A percentile compares a stretch with the other conserved stretches of the same genome.
These are phyloP conservation scores for Ambrosia hybrid DNA, from an alignment of 140 eudicot genomes.

Conservation along the genomic window DNA sequence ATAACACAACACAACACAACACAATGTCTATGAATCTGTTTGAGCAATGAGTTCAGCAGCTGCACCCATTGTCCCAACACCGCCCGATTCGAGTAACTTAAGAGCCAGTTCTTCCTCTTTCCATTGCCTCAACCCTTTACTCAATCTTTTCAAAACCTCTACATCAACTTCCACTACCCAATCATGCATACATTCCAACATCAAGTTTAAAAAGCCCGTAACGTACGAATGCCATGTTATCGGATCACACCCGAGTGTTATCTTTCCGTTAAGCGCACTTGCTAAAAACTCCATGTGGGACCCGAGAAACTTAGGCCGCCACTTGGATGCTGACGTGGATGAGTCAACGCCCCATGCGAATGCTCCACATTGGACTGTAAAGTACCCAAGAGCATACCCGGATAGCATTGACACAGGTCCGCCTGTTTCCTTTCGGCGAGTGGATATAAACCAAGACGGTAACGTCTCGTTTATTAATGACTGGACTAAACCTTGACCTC, in stretches of 20 bases:
- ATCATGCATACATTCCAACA: conserved; percentile 60
- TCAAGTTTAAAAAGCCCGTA: conserved; percentile 60
- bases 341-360: conserved; percentile 79
- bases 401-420: conserved; percentile 59
- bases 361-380: conserved; percentile 70
- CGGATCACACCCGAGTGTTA: conserved; percentile 77
- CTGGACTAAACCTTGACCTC: conserved; percentile 74
- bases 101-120: conserved; percentile 81
- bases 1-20: too few relatives aligned
- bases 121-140: conserved; percentile 76
- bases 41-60: conserved; percentile 71
- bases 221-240: conserved; percentile 87
- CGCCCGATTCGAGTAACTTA: conserved; percentile 62
- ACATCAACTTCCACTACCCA: conserved; percentile 72
- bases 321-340: conserved; percentile 49
- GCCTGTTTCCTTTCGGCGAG: conserved; percentile 42
- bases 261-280: conserved; percentile 77
- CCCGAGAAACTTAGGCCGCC: conserved; percentile 62
- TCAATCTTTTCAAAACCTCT: conserved; percentile 60
- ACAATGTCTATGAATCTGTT: conserved; percentile 17
- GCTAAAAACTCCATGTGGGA: conserved; percentile 78
- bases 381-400: conserved; percentile 74
- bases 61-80: conserved; percentile 71
- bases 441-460: conserved; percentile 89
- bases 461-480: conserved; percentile 77